Conservation (phyloP, 2,329 filamentous ascomycete species). For the Simplicillium aogashimaense region DNA sequence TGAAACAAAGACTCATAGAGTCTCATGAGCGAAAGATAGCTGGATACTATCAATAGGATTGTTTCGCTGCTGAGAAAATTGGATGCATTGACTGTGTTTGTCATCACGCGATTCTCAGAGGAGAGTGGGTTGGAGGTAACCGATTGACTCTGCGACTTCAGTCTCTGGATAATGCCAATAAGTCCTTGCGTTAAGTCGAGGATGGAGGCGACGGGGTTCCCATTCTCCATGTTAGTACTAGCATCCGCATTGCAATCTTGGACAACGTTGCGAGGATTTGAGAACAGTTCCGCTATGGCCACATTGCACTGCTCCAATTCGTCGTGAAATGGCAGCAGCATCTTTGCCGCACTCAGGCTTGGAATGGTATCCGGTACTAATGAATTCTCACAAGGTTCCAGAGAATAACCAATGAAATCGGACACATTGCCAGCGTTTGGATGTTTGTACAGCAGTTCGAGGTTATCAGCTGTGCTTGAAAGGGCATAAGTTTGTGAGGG, state of each 20-base stretch:
- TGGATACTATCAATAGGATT: slow-evolving; percentile 10
- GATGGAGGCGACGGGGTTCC: slow-evolving; percentile 8
- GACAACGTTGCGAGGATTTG: slow-evolving; percentile 1
- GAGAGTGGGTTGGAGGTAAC: neutral
- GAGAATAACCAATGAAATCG: too few species aligned
- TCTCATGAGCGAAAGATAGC: slow-evolving; percentile 12
- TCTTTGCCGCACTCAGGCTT: slow-evolving; percentile 6
- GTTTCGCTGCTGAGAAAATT: slow-evolving; percentile 10
- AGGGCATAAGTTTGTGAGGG: too few species aligned
- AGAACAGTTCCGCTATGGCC: slow-evolving; percentile 2
- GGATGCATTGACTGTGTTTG: too few species aligned
- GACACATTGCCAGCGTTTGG: too few species aligned
- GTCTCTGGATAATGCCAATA: slow-evolving; percentile 9
- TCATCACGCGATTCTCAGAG: too few species aligned
- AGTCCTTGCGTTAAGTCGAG: slow-evolving; percentile 8
- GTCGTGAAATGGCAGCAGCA: slow-evolving; percentile 9
- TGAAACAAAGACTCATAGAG: slow-evolving; percentile 11
- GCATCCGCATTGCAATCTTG: slow-evolving; percentile 8
- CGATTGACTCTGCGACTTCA: slow-evolving; percentile 1
- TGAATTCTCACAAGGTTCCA: too few species aligned
- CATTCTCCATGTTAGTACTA: slow-evolving; percentile 2
- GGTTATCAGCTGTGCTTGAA: too few species aligned
- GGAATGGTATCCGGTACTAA: too few species aligned
- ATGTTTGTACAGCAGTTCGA: too few species aligned
- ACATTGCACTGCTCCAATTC: slow-evolving; percentile 9